phyloP scores from a whole-genome alignment of 257 asterid genomes.

The Penstemon eatonii region DNA sequence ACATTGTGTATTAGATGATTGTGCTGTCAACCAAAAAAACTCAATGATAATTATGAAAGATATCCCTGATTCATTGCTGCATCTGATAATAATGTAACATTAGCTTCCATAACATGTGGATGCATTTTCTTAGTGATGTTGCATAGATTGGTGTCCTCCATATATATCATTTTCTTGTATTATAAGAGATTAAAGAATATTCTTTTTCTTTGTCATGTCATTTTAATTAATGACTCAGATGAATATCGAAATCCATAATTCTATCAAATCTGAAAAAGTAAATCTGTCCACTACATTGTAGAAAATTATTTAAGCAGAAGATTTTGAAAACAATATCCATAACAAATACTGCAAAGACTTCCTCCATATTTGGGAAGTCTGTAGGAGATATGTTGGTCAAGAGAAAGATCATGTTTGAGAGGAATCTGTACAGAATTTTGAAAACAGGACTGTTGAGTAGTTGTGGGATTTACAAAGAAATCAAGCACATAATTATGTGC shows the following conservation, averaged over 20 bases:
- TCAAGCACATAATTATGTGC: neutral
- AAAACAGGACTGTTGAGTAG: neutral
- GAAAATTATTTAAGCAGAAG: neutral
- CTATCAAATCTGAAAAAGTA: neutral
- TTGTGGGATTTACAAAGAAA: neutral
- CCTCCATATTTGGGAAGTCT: neutral
- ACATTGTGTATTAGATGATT: neutral
- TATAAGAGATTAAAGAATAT: neutral
- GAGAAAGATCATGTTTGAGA: neutral
- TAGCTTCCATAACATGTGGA: neutral
- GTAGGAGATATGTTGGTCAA: neutral
- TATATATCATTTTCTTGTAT: neutral
- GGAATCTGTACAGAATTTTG: neutral
- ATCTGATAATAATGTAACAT: conserved; percentile 1
- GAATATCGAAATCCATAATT: neutral
- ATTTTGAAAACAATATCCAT: neutral
- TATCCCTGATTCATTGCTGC: neutral
- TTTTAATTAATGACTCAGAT: neutral
- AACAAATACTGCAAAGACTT: neutral
- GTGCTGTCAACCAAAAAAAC: too few species aligned
- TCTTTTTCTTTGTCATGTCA: conserved; percentile 7
- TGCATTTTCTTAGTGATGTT: neutral
- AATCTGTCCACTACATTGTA: neutral
- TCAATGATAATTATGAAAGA: neutral
- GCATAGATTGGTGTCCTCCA: neutral